Base-by-base conservation (phyloP, 176 grass and related monocot species). In the Chrysopogon serrulatus region DNA sequence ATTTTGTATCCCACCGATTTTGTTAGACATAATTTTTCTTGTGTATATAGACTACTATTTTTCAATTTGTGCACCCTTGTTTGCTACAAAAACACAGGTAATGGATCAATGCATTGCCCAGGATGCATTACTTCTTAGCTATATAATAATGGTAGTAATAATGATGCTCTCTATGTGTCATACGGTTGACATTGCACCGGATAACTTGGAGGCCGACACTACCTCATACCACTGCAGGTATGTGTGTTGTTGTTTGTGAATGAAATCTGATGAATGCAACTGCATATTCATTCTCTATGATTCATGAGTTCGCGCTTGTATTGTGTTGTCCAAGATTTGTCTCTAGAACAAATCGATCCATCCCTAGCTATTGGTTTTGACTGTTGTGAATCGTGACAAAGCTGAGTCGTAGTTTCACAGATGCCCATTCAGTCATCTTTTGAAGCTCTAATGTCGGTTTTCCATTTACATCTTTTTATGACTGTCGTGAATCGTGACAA, bases 321-420 rank as follows among this genome's bases (percentile, higher is more conserved):
- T 76, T 95, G 95, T 62, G 88, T 87, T 21, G 82, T 98, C 21
- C 86, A 85, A 3, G 88, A 98, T 93, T 41, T 98, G 84, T 65
- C 87, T 64, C 87, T 98, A 65, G 91, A 95, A 79, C 79, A 82
- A 83, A 88, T 98, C 86, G 95, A 98, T 83, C 82, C 95, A 79
- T 98, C 95, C 26, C 56, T 98, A 85, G 95, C 95, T 43, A 95
- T 98, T 88, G 95, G 95, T 32, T 98, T 98, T 82, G 93, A 98
- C 79, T 98, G 92, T n/a, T n/a, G n/a, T n/a, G n/a, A n/a, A n/a
- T 73, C 85, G 56, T 3, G 79, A 95, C 76, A 93, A 95, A 91
- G 95, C 92, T 94, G 56, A 78, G 70, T 14, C 39, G 36, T 30
- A 45, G 15, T 81, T 78, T 43, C 69, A 75, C 1, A 2, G 10